Conservation (phyloP, 371 early-diverging fungal genomes). For the Mucor indicus region DNA sequence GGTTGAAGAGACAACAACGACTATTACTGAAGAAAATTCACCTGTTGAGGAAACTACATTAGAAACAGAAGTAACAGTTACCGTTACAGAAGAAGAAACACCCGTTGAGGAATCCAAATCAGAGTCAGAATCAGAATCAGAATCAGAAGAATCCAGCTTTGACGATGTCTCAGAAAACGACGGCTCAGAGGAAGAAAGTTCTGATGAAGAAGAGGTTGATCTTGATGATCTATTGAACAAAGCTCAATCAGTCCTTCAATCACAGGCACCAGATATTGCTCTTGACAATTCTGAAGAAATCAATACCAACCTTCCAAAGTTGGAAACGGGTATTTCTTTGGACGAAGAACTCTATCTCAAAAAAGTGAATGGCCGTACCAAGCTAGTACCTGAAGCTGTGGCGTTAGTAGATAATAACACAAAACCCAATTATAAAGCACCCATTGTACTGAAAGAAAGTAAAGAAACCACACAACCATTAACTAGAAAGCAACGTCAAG, state of each 20-base stretch:
- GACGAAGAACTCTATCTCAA: constrained; percentile 32
- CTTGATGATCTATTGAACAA: constrained; percentile 45
- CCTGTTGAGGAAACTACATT: not conserved
- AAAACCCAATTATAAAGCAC: constrained; percentile 12
- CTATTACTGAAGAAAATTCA: not conserved
- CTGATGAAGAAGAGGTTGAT: constrained; percentile 32
- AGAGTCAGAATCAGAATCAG: not conserved
- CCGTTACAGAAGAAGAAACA: not conserved
- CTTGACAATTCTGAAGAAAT: constrained; percentile 3
- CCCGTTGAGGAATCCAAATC: not conserved
- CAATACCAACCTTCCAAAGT: constrained; percentile 31
- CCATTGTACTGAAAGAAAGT: constrained; percentile 16
- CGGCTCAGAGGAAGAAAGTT: not conserved
- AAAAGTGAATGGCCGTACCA: constrained; percentile 8
- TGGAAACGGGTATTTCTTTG: constrained; percentile 33
- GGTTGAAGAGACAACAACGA: not conserved
- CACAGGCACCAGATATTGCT: constrained; percentile 20
- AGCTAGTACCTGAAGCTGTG: constrained; percentile 19
- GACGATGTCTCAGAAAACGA: constrained; percentile 6
- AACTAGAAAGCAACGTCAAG: constrained; percentile 34
- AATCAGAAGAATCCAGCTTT: not conserved
- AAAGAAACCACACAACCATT: constrained; percentile 19
- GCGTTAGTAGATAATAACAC: constrained; percentile 13
- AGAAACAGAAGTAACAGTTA: not conserved
- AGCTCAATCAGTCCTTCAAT: constrained; percentile 41